Base-by-base conservation (phyloP, 768 basidiomycete genomes). In the Calocybe gangraenosa region DNA sequence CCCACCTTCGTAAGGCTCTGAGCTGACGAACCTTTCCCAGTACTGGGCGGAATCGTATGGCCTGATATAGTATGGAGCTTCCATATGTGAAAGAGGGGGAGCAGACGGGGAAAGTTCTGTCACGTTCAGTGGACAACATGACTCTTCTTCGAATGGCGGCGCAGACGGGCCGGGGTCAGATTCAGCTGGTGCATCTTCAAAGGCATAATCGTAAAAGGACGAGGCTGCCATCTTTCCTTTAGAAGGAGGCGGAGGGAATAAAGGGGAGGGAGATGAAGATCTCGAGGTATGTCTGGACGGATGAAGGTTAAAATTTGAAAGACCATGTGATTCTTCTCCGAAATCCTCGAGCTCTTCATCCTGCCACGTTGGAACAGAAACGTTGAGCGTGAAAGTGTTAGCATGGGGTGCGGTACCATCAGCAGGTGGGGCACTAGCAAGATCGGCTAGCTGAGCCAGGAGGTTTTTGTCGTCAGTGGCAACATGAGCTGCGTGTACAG, bases 381-480 rank as follows among this genome's bases (percentile, higher is more conserved):
- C 61, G 37, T 60, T 53, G 5, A 53, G 48, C 14, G 44, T 44
- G 1, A 62, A 44, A 10, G 58, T 41, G 38, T 53, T 44, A 20
- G 34, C 30, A 37, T 51, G 46, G 18, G 40, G 40, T 15, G 60
- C 46, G 10, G 47, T 33, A 25, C 37, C 54, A 28, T 65, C 64
- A 19, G 47, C 37, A 5, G 74, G 74, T n/a, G 82, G 82, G 15
- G 70, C 70, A 48, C 78, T 81, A 28, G 75, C 78, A 22, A 78
- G 50, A 28, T 67, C 67, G 1, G 67, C 73, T 33, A 84, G 65
- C 25, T 69, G 72, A 19, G 76, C 79, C 33, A 84, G 68, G n/a
- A 74, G 50, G 0, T 65, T 57, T 57, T 84, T 84, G 60, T 84
- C 82, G 57, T 84, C 82, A 1, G 73, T 81, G 14, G 82, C 81